Evolutionary conservation across 1,139 yeast species (phyloP).

Genomic region (Candida freyschussii): DNA sequence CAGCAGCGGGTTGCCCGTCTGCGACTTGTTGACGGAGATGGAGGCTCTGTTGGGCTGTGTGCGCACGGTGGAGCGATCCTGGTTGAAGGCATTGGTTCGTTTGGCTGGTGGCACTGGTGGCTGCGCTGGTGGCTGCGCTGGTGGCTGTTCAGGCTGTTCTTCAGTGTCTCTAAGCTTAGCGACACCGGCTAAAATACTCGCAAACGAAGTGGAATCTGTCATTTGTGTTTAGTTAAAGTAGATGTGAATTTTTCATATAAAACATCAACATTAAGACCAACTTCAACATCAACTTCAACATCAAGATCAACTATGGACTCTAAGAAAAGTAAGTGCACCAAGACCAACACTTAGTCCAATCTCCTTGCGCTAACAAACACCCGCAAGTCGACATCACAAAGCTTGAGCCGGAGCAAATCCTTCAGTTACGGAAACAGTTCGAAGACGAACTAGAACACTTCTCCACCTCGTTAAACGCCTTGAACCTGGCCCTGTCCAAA

Average conservation of each 20-base stretch:
- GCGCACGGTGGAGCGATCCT: slow-evolving; percentile 8
- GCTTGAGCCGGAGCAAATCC: slow-evolving; percentile 77
- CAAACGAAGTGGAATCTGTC: slow-evolving; percentile 56
- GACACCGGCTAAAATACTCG: slow-evolving; percentile 60
- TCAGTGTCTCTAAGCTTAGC: slow-evolving; percentile 35
- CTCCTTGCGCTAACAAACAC: neutral
- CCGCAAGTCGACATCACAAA: slow-evolving; percentile 51
- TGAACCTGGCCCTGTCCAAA: slow-evolving; percentile 77
- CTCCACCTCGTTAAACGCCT: slow-evolving; percentile 77
- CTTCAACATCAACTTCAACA: neutral
- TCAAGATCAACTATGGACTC: neutral
- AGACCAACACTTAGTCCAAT: slow-evolving; percentile 1
- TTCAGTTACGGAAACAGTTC: slow-evolving; percentile 77
- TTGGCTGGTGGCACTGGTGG: slow-evolving; percentile 4
- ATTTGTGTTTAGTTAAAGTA: slow-evolving; percentile 2
- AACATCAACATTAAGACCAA: too few species aligned
- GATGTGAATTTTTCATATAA: too few species aligned
- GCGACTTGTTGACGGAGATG: slow-evolving; percentile 44
- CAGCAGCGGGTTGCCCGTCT: slow-evolving; percentile 57
- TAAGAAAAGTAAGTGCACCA: slow-evolving; percentile 12
- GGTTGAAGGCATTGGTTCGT: slow-evolving; percentile 19
- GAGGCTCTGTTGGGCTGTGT: slow-evolving; percentile 1
- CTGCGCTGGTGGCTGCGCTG: slow-evolving; percentile 2
- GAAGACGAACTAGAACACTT: slow-evolving; percentile 86
- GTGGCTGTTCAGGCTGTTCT: slow-evolving; percentile 1